Evolutionary conservation across 805 yeast species (phyloP), one percentile per base, ranked within the genome.

Genomic region (Cyberlindnera japonica): DNA sequence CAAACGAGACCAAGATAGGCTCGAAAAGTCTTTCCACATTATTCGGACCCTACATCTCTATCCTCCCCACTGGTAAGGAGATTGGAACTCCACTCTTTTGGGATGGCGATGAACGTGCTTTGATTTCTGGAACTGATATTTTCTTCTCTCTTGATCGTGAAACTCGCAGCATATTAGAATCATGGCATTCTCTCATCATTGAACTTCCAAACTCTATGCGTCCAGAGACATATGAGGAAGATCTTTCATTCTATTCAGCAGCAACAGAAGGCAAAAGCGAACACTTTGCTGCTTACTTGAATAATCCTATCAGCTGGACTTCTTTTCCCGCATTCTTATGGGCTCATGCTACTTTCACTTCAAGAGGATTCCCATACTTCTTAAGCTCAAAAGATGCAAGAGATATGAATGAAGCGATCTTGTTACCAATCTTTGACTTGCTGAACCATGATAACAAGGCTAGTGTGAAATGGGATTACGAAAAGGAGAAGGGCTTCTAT

Each of bases 361-460:
- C 95, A 2, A 71, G 97, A 47, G 83, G 93, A 0, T 90, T 90
- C 56, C 96, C 96, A 1, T 72, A 75, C 36, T 61, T 85, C 28
- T 54, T 88, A n/a, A 66, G 67, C 15, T 49, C 55, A 6, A 48
- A 57, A 1, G 52, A 49, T 1, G 58, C 63, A 17, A 63, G 59
- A n/a, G 72, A 71, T 44, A 38, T 64, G n/a, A 61, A 63, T 28
- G 75, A 72, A 45, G 87, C 85, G 6, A 80, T 90, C 69, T 64
- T 90, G 18, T 61, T 83, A 17, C 97, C 97, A 2, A 55, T 90
- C 10, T 72, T 87, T 12, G 97, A 90, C 56, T 62, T 87, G 14
- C 62, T 89, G 38, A 90, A 90, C 55, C 97, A 90, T 60, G 18
- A 26, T n/a, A 63, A 73, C 43, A 78, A 81, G 7, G 65, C 81